phyloP scores from a whole-genome alignment of 2,329 filamentous ascomycete species.

The Venturia carpophila region DNA sequence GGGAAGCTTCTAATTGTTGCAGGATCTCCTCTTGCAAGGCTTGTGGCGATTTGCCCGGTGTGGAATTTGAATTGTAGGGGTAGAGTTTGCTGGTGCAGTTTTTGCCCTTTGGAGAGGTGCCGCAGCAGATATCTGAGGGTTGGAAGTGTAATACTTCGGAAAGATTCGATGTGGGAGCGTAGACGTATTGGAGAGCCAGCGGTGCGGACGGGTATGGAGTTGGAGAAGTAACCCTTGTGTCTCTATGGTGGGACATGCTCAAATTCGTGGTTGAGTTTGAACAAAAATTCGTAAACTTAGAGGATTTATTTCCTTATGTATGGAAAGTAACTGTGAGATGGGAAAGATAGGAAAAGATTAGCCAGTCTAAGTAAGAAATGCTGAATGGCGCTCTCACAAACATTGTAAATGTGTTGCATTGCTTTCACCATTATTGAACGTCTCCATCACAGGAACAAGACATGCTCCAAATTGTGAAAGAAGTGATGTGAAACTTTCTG shows the following conservation, averaged over 20 bases:
- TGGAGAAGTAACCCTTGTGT: background rate
- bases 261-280: background rate
- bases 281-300: background rate
- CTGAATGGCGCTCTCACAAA: background rate
- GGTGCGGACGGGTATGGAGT: too few species aligned
- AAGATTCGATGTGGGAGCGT: background rate
- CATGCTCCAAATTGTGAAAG: background rate
- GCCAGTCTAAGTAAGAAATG: background rate
- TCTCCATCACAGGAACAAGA: background rate
- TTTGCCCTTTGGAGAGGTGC: background rate
- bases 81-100: background rate
- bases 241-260: background rate
- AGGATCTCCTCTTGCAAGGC: background rate
- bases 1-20: background rate
- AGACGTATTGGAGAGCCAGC: too few species aligned
- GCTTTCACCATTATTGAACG: background rate
- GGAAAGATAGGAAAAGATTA: background rate
- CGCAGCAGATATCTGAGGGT: background rate
- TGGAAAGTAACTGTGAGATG: background rate
- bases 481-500: background rate
- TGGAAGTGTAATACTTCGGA: background rate
- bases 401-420: background rate
- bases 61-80: background rate
- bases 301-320: too few species aligned
- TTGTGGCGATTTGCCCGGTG: background rate